Base-by-base conservation (phyloP, 306 rosid genomes). In the Prunus fruticosa region DNA sequence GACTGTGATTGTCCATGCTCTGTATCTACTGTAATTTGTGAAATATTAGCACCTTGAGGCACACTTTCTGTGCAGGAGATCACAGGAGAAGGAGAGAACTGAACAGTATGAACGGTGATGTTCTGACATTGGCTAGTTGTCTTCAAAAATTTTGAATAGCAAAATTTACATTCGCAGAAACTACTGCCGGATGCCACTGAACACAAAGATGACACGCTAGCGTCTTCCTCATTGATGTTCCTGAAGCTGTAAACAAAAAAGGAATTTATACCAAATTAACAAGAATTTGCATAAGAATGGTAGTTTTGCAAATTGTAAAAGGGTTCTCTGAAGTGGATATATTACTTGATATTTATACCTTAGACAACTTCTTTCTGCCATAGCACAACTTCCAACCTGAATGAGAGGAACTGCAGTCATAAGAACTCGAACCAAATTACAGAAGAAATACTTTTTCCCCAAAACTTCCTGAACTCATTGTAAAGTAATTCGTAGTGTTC, bases 21-120 rank as follows among this genome's bases (percentile, higher is more conserved):
- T 47, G 92, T 78, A 81, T 77, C 76, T 45, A 79, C 84, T 57
- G 86, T 86, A 82, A 92, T 53, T 50, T 78, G 91, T 78, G 91
- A 90, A 79, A 57, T 68, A 46, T 77, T 87, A 71, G 79, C 80
- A 76, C 78, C 89, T 78, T 82, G 86, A 78, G 91, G 85, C 50
- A 77, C 66, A n/a, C 47, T 72, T 83, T 82, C 88, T 78, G 75
- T 77, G 68, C 80, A 84, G 25, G 86, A 83, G 54, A 90, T 82
- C 52, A 85, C 83, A 51, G 93, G 84, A 72, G 91, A 88, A 47
- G 93, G 93, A 76, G 75, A 82, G 18, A 77, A 87, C 84, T 53
- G 83, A 53, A 87, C 93, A 76, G 82, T 73, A 25, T 82, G 84
- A 62, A 80, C 74, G 16, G 65, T 16, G 64, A 76, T 34, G 10